phyloP scores from a whole-genome alignment of 768 basidiomycete genomes.

The Mycena olivaceomarginata region DNA sequence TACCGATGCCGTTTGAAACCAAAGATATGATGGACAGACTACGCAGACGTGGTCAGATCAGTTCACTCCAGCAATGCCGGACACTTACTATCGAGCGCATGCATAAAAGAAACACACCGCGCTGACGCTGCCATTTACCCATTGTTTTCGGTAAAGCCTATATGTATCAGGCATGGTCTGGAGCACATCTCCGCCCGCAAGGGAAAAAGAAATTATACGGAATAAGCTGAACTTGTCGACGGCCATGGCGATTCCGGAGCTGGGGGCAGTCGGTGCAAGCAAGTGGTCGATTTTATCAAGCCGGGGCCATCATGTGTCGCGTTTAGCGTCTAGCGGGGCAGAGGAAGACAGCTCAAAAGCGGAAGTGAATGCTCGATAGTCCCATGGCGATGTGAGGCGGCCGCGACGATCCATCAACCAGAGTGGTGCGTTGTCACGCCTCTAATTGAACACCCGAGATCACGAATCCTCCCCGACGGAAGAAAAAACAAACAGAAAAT shows the following conservation, averaged over 20 bases:
- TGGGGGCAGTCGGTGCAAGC: not conserved
- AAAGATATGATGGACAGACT: constrained; percentile 30
- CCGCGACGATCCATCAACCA: not conserved
- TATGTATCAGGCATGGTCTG: constrained; percentile 40
- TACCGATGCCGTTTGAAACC: constrained; percentile 13
- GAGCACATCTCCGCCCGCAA: constrained; percentile 36
- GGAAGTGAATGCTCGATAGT: not conserved
- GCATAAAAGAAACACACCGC: constrained; percentile 36
- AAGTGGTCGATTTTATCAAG: not conserved
- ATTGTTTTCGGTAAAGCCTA: constrained; percentile 35
- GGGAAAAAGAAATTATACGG: constrained; percentile 36
- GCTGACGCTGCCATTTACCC: constrained; percentile 24
- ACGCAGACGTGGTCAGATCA: not conserved
- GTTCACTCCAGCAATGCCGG: not conserved
- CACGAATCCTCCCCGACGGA: no score
- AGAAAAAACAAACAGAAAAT: no score
- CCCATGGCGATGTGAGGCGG: not conserved
- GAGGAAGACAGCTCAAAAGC: not conserved
- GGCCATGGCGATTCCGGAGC: constrained; percentile 17
- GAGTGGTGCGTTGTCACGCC: no score
- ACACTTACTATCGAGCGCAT: constrained; percentile 37
- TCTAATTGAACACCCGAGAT: no score
- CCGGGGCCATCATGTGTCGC: not conserved
- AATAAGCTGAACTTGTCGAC: constrained; percentile 36
- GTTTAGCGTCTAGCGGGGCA: not conserved